Evolutionary conservation across 2,329 filamentous ascomycete species (phyloP).

Genomic region (Ophiostoma australiae): DNA sequence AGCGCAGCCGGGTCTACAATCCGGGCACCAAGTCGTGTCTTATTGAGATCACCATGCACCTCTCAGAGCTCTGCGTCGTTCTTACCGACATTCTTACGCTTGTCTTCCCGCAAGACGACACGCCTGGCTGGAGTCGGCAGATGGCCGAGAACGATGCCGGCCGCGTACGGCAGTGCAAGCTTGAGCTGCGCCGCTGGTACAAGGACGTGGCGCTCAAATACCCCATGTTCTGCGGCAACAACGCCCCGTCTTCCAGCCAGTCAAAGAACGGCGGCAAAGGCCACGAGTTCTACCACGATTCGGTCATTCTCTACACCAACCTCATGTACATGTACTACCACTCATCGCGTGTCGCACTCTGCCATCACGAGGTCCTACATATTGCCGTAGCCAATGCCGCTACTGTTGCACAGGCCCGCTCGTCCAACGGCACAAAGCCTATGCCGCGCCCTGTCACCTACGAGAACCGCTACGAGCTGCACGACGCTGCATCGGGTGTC

Average conservation of each 20-base stretch:
- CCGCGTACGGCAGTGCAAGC: constrained; percentile 26
- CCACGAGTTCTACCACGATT: constrained; percentile 26
- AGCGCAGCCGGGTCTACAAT: constrained; percentile 28
- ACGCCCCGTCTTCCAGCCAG: neutral
- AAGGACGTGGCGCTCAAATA: constrained; percentile 22
- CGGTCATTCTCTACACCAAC: constrained; percentile 28
- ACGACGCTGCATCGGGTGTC: constrained; percentile 26
- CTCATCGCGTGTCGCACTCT: constrained; percentile 27
- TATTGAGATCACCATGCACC: constrained; percentile 24
- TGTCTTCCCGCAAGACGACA: constrained; percentile 27
- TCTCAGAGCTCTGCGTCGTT: constrained; percentile 26
- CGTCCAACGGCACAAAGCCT: constrained; percentile 20
- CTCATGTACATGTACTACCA: constrained; percentile 29
- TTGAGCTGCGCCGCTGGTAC: constrained; percentile 26
- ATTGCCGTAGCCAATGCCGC: constrained; percentile 40
- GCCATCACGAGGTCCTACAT: constrained; percentile 30
- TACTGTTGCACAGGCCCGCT: constrained; percentile 30
- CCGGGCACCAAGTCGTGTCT: constrained; percentile 27
- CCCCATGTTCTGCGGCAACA: constrained; percentile 19
- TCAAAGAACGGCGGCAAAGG: neutral
- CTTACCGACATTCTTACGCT: constrained; percentile 27
- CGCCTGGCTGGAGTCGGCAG: constrained; percentile 26
- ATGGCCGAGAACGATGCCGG: constrained; percentile 20
- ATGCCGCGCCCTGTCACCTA: constrained; percentile 18
- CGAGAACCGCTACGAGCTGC: constrained; percentile 26